A percentile compares a stretch with the other conserved stretches of the same genome.
Conservation (phyloP, 2,329 filamentous ascomycete species). For the Venturia carpophila region DNA sequence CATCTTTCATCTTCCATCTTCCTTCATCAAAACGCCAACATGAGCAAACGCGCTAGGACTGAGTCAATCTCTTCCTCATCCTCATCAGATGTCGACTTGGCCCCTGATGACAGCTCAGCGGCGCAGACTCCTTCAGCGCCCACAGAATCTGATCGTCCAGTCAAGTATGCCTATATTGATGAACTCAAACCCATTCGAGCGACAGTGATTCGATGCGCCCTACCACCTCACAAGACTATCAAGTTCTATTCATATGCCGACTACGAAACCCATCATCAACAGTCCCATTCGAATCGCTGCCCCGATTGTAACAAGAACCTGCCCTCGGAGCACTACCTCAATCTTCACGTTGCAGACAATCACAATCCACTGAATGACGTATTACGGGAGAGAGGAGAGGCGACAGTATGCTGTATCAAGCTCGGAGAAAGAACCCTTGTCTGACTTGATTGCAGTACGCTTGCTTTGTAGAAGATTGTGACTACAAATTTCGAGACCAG, state of each 20-base stretch:
- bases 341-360: slow-evolving; percentile 80
- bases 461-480: slow-evolving; percentile 86
- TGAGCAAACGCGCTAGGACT: slow-evolving; percentile 55
- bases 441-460: slow-evolving; percentile 50
- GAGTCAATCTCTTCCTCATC: slow-evolving; percentile 40
- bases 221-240: slow-evolving; percentile 71
- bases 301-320: slow-evolving; percentile 80
- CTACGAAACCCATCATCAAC: slow-evolving; percentile 80
- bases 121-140: background rate
- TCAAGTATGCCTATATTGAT: slow-evolving; percentile 21
- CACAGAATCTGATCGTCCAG: slow-evolving; percentile 6
- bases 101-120: slow-evolving; percentile 9
- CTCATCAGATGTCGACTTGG: slow-evolving; percentile 27
- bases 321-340: slow-evolving; percentile 71
- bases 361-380: slow-evolving; percentile 75
- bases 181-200: slow-evolving; percentile 33
- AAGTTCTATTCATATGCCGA: slow-evolving; percentile 67
- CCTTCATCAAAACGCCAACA: slow-evolving; percentile 26
- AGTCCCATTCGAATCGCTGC: slow-evolving; percentile 77
- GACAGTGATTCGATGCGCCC: slow-evolving; percentile 64
- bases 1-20: background rate
- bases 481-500: slow-evolving; percentile 72
- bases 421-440: too few species aligned
- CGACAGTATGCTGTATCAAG: slow-evolving; percentile 54
- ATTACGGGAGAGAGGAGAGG: slow-evolving; percentile 70